Conservation (phyloP, 2,329 filamentous ascomycete species). For the Gyromitra esculenta region DNA sequence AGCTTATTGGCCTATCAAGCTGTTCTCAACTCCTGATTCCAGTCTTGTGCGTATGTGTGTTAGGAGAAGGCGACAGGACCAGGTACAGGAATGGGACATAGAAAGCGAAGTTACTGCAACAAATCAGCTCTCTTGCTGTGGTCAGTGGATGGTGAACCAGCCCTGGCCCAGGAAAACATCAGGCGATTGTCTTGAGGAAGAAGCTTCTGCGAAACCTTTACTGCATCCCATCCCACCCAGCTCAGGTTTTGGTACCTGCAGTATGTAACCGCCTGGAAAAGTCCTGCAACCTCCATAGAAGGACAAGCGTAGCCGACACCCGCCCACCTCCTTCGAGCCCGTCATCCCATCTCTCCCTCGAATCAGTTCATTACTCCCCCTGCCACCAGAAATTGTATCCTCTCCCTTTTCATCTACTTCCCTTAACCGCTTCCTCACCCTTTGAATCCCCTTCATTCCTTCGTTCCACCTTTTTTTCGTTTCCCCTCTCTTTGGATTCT, state of each 20-base stretch:
- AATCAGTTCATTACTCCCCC: slow-evolving; percentile 38
- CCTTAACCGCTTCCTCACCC: slow-evolving; percentile 17
- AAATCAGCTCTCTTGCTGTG: neutral
- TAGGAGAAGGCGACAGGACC: neutral
- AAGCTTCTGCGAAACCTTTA: too few species aligned
- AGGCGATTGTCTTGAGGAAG: slow-evolving; percentile 3
- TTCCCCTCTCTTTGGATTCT: slow-evolving; percentile 22
- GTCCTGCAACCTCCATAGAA: slow-evolving; percentile 13
- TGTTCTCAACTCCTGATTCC: slow-evolving; percentile 28
- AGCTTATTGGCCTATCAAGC: slow-evolving; percentile 9
- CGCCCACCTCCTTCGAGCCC: slow-evolving; percentile 30
- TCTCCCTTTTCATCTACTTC: slow-evolving; percentile 27
- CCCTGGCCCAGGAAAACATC: neutral
- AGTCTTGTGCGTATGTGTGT: slow-evolving; percentile 4
- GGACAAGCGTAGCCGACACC: slow-evolving; percentile 34
- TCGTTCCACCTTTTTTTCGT: slow-evolving; percentile 19
- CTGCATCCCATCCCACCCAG: neutral
- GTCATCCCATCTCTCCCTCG: slow-evolving; percentile 24
- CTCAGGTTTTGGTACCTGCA: slow-evolving; percentile 23
- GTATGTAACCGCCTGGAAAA: slow-evolving; percentile 22
- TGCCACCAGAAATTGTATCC: slow-evolving; percentile 6
- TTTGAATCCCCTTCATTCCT: slow-evolving; percentile 22
- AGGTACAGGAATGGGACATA: slow-evolving; percentile 12
- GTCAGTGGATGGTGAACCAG: neutral
- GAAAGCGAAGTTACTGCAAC: neutral